phyloP scores from a whole-genome alignment of 2,329 filamentous ascomycete genomes.

The Fusarium anguioides region DNA sequence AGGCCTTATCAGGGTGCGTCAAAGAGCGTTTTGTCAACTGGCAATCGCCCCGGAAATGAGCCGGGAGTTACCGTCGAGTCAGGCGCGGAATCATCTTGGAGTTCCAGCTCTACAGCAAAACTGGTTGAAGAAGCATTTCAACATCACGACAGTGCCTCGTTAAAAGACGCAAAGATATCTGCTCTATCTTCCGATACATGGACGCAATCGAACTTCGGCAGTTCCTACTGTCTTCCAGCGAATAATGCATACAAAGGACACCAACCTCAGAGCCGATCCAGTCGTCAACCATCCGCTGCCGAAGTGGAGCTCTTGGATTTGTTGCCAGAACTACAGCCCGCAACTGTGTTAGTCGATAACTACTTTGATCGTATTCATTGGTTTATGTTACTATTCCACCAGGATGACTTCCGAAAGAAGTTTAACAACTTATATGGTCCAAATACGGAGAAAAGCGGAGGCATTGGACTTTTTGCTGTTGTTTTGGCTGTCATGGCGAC shows the following conservation, averaged over 20 bases:
- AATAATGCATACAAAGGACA: too few relatives aligned
- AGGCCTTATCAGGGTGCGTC: rapidly evolving
- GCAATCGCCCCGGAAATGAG: rapidly evolving
- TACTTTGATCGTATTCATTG: too few relatives aligned
- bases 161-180: too few relatives aligned
- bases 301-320: neutral
- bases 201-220: neutral
- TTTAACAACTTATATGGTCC: neutral
- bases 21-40: rapidly evolving
- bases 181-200: neutral
- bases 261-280: rapidly evolving
- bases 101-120: slow-evolving; percentile 16
- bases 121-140: slow-evolving; percentile 15
- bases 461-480: slow-evolving; percentile 12
- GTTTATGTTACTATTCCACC: too few relatives aligned
- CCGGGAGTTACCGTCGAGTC: neutral
- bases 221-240: too few relatives aligned
- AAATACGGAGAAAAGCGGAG: neutral
- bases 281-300: neutral
- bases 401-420: too few relatives aligned
- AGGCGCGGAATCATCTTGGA: neutral
- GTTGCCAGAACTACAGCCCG: rapidly evolving
- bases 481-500: slow-evolving; percentile 26
- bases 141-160: too few relatives aligned
- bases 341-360: neutral